Conservation (phyloP, 2,329 filamentous ascomycete genomes). For the Ophiostoma novo-ulmi region DNA sequence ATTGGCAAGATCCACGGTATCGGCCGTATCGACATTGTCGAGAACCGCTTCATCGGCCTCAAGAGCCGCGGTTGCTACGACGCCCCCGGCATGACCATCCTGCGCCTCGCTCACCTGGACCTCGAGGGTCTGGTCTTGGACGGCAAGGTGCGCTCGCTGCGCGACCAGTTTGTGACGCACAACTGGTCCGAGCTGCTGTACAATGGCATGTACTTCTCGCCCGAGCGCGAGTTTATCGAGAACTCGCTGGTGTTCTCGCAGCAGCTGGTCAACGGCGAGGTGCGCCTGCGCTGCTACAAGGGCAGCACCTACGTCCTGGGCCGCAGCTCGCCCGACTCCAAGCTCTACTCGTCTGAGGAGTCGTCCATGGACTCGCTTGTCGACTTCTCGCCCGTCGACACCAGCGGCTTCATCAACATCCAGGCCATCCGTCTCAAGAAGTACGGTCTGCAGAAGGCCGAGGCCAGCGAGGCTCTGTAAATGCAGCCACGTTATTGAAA, state of each 20-base stretch:
- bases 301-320: slow-evolving; percentile 43
- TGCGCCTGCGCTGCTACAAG: slow-evolving; percentile 39
- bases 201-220: slow-evolving; percentile 49
- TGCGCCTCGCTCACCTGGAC: slow-evolving; percentile 43
- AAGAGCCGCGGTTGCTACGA: slow-evolving; percentile 82
- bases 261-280: slow-evolving; percentile 44
- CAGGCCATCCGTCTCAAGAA: slow-evolving; percentile 62
- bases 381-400: slow-evolving; percentile 40
- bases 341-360: slow-evolving; percentile 49
- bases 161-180: slow-evolving; percentile 53
- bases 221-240: slow-evolving; percentile 54
- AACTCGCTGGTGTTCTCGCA: slow-evolving; percentile 58
- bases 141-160: slow-evolving; percentile 52
- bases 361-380: slow-evolving; percentile 48
- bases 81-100: slow-evolving; percentile 48
- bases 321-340: slow-evolving; percentile 44
- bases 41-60: slow-evolving; percentile 66
- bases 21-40: slow-evolving; percentile 77
- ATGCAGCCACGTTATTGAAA: not conserved
- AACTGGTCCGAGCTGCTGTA: slow-evolving; percentile 45
- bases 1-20: slow-evolving; percentile 69
- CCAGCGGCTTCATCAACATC: slow-evolving; percentile 58
- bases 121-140: slow-evolving; percentile 50
- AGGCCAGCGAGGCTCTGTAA: slow-evolving; percentile 35
- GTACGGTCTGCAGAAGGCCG: slow-evolving; percentile 41